Base-by-base conservation (phyloP, 352 stramenopile species). In the Phytopythium mirpurense region DNA sequence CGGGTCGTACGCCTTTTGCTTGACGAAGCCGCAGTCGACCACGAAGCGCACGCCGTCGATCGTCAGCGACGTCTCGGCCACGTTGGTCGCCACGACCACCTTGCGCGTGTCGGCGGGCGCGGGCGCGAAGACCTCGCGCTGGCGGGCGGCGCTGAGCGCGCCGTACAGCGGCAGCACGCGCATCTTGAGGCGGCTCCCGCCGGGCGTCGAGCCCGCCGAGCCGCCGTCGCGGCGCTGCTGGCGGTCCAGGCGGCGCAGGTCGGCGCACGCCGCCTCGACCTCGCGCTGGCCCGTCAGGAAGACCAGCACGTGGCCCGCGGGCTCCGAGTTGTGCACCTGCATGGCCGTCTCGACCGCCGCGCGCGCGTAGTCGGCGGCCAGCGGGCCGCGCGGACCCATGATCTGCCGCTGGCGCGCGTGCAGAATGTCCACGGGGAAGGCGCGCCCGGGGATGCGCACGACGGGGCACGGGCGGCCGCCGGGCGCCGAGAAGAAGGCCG, bases 11-110 rank as follows among this genome's bases (percentile, higher is more conserved):
- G 79, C 73, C 70, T 99, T 99, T 74, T 99, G 78, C 68, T 96
- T 95, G 19, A 70, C 84, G 51, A 95, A 92, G 37, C 83, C 78
- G 35, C 65, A 75, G 68, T 93, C 81, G 26, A 93, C 68, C 12
- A 92, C 82, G 59, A 81, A 93, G 29, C 70, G 69, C 29, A 98
- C 88, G 14, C 97, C 97, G 53, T 98, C 86, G 58, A 99, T 99
- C 0, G 98, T 99, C 10, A 99, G 67, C 54, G 88, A 98, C 16
- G 97, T 99, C 71, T 99, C 97, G 3, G 97, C 97, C 66, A 99
- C 99, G 74, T 99, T 99, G 2, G 98, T 99, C 51, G 87, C 81
- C 14, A 94, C 78, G 49, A 94, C 82, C 23, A 92, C 69, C 54
- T 92, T 98, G 40, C 95, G 83, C 31, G 51, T 51, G 36, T 86